Evolutionary conservation across 2,329 filamentous ascomycete genomes (phyloP).

Genomic region (Hypomyces perniciosus): DNA sequence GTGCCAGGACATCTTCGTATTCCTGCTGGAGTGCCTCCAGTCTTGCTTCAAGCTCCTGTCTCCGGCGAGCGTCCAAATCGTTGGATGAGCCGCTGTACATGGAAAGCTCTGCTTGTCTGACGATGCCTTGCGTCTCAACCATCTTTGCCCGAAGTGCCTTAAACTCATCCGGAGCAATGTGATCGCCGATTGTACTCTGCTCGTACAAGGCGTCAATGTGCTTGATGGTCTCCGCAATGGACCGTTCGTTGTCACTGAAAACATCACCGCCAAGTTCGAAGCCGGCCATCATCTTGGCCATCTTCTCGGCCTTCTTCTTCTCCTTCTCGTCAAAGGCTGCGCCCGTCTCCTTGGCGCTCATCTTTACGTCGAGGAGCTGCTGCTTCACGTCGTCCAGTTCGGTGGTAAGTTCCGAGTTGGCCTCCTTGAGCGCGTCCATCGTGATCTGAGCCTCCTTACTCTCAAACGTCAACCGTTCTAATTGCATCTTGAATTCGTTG

Average conservation of each 20-base stretch:
- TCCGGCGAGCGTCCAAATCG: constrained; percentile 60
- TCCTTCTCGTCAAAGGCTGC: constrained; percentile 94
- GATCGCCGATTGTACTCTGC: constrained; percentile 68
- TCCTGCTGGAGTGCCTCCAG: constrained; percentile 70
- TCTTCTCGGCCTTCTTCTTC: constrained; percentile 96
- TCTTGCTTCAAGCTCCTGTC: constrained; percentile 70
- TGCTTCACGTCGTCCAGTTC: constrained; percentile 96
- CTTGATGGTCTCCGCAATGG: constrained; percentile 76
- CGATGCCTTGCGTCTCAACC: constrained; percentile 83
- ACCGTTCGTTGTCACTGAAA: constrained; percentile 87
- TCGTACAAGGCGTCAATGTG: constrained; percentile 75
- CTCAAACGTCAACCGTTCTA: constrained; percentile 93
- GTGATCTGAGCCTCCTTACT: constrained; percentile 95
- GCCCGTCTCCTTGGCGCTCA: constrained; percentile 90
- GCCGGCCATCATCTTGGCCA: constrained; percentile 99
- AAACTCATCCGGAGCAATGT: constrained; percentile 75
- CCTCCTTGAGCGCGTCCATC: constrained; percentile 95
- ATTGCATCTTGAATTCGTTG: constrained; percentile 92
- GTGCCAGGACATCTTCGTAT: constrained; percentile 75
- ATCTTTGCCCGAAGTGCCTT: constrained; percentile 70
- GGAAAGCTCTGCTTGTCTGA: constrained; percentile 86
- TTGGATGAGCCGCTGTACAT: constrained; percentile 63
- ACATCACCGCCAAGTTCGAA: constrained; percentile 91
- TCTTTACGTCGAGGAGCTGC: constrained; percentile 89
- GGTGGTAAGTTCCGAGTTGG: constrained; percentile 83